These are phyloP conservation scores for Pseudocercospora pini-densiflorae DNA, from an alignment of 2,329 filamentous ascomycete genomes.

Conservation along the genomic window DNA sequence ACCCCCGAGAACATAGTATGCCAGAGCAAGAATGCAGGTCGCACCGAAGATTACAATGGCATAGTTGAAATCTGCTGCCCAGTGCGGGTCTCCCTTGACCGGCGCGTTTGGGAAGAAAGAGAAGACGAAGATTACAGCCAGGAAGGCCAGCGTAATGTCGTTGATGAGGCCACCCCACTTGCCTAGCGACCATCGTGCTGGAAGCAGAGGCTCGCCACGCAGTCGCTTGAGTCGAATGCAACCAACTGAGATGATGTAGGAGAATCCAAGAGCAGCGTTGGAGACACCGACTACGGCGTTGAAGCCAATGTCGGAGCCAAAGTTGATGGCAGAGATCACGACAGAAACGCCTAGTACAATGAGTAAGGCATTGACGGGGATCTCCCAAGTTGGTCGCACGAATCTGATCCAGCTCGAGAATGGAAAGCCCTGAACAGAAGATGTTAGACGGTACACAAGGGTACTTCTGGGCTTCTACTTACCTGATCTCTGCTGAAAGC, in stretches of 20 bases:
- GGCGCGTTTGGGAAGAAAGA: slow-evolving; percentile 40
- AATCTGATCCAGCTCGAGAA: slow-evolving; percentile 41
- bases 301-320: slow-evolving; percentile 47
- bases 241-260: slow-evolving; percentile 40
- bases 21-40: slow-evolving; percentile 19
- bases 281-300: slow-evolving; percentile 48
- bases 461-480: not conserved
- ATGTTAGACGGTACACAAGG: slow-evolving; percentile 8
- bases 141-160: slow-evolving; percentile 38
- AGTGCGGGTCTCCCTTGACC: slow-evolving; percentile 25
- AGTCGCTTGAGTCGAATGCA: slow-evolving; percentile 40
- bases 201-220: slow-evolving; percentile 37
- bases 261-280: slow-evolving; percentile 40
- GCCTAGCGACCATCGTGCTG: slow-evolving; percentile 40
- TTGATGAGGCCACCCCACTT: slow-evolving; percentile 41
- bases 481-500: slow-evolving; percentile 40
- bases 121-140: slow-evolving; percentile 39
- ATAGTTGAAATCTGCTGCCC: slow-evolving; percentile 39
- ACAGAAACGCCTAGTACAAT: slow-evolving; percentile 38
- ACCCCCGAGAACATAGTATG: slow-evolving; percentile 37
- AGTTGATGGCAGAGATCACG: slow-evolving; percentile 47
- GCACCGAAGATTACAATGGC: slow-evolving; percentile 39
- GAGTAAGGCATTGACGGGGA: slow-evolving; percentile 40
- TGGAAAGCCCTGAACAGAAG: slow-evolving; percentile 35
- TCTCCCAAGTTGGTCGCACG: slow-evolving; percentile 37